phyloP scores from a whole-genome alignment of 163 green algal genomes.

The Chloromonas sp. region DNA sequence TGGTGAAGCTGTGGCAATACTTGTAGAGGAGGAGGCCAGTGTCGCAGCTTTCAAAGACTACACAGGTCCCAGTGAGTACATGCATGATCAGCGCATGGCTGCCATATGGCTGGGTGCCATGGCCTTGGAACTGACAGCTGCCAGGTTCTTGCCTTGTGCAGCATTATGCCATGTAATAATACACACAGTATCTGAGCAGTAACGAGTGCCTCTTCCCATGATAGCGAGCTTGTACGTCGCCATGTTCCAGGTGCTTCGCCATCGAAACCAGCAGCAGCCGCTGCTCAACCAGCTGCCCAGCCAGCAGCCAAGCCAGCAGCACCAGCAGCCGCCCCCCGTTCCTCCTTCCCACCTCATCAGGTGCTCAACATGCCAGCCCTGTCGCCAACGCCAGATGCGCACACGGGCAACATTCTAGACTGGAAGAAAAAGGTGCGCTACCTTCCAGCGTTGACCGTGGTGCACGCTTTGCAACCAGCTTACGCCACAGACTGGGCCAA shows the following conservation, averaged over 20 bases:
- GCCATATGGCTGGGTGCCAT: background rate
- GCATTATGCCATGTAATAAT: no score
- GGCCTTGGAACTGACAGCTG: background rate
- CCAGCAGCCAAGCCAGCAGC: conserved; percentile 7
- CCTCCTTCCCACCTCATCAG: conserved; percentile 53
- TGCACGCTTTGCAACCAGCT: no score
- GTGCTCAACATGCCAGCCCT: conserved; percentile 76
- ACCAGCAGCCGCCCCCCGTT: background rate
- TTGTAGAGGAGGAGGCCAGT: conserved; percentile 77
- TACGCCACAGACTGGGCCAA: no score
- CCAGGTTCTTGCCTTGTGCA: background rate
- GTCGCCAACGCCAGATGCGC: conserved; percentile 77
- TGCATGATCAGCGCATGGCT: background rate
- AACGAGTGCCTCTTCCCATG: background rate
- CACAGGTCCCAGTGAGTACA: background rate
- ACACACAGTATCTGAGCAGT: background rate
- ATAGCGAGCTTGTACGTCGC: no score
- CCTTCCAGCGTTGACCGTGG: no score
- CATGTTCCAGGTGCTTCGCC: no score
- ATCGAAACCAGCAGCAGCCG: background rate
- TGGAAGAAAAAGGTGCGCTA: conserved; percentile 59
- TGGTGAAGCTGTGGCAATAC: conserved; percentile 67
- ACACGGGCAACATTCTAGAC: conserved; percentile 68
- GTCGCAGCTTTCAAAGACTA: conserved; percentile 47
- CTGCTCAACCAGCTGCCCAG: background rate